Conservation (phyloP, 768 basidiomycete species). For the Sarcodon aspratus region DNA sequence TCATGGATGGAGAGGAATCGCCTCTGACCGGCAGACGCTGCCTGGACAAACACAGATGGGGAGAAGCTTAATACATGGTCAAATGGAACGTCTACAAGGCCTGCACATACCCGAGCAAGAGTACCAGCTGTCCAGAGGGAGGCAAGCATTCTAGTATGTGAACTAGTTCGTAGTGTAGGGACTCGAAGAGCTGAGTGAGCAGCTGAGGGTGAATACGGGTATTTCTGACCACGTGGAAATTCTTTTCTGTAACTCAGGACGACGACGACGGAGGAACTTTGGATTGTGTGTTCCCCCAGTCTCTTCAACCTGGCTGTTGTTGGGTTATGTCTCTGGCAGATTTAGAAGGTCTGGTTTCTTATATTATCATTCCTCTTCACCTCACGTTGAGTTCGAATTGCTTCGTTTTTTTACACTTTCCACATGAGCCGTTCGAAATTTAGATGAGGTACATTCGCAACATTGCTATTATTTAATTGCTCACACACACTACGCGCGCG, state of each 20-base stretch:
- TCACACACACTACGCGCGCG: no score
- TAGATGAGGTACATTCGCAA: slow-evolving; percentile 52
- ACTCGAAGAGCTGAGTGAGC: neutral
- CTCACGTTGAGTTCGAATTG: slow-evolving; percentile 77
- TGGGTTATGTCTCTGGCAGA: slow-evolving; percentile 41
- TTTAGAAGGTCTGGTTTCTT: no score
- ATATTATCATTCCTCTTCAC: slow-evolving; percentile 24
- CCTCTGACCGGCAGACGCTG: slow-evolving; percentile 70
- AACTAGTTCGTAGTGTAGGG: slow-evolving; percentile 10
- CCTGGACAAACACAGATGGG: slow-evolving; percentile 22
- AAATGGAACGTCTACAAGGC: no score
- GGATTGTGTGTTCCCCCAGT: slow-evolving; percentile 38
- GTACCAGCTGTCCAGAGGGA: slow-evolving; percentile 54
- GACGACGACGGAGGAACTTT: slow-evolving; percentile 68
- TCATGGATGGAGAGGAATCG: slow-evolving; percentile 96
- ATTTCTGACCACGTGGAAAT: slow-evolving; percentile 1
- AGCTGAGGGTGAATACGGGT: neutral
- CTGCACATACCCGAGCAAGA: slow-evolving; percentile 45
- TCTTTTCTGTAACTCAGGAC: slow-evolving; percentile 35
- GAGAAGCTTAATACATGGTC: no score
- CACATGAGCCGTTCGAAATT: slow-evolving; percentile 66
- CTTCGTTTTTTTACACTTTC: slow-evolving; percentile 21
- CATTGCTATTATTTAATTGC: neutral
- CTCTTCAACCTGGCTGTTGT: slow-evolving; percentile 45
- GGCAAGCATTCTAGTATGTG: slow-evolving; percentile 42